Evolutionary conservation across 1,139 yeast species (phyloP), one percentile per base, ranked within the genome.

Genomic region (Taphrina betulina): DNA sequence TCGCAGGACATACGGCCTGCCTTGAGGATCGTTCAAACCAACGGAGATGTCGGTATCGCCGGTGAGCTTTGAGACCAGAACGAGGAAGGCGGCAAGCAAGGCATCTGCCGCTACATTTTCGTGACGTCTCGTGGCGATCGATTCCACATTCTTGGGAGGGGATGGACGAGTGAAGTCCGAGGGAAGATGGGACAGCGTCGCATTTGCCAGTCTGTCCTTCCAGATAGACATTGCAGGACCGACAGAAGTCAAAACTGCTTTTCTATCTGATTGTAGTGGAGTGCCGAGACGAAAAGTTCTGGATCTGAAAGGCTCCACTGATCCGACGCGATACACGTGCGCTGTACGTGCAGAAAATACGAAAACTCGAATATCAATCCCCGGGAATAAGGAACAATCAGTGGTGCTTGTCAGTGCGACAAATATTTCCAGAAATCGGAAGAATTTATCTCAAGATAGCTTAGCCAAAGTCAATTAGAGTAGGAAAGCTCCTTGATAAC

Each of bases 11-110:
- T 37, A 48, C 14, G 31, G 82, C 60, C 69, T 68, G 26, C 67
- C 66, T 22, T 73, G 70, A 41, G 71, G 67, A 14, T 75, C 69
- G 59, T 81, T 82, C 0, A 94, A 80, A 24, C 95, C 88, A 60
- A 92, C 72, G n/a, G 85, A 83, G 55, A 92, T 82, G 66, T 92
- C 97, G 62, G 89, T 96, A 67, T 92, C 97, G 24, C 96, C 97
- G 3, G 96, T 85, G 57, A 87, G 75, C 67, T 97, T 78, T 70
- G 79, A 83, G 36, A 87, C 76, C 58, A 92, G 75, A 1, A 84
- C 80, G 24, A 84, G 80, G 72, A 83, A 86, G 0, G 79, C 79
- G n/a, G 95, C 75, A 58, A 88, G 75, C 26, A 55, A 31, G 17
- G 45, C 57, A 16, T 58, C 54, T 22, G 59, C 26, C 5, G 51